A percentile compares a stretch with the other conserved stretches of the same genome.
phyloP scores from a whole-genome alignment of 1,139 yeast genomes.

The Kodamaea anthophila region DNA sequence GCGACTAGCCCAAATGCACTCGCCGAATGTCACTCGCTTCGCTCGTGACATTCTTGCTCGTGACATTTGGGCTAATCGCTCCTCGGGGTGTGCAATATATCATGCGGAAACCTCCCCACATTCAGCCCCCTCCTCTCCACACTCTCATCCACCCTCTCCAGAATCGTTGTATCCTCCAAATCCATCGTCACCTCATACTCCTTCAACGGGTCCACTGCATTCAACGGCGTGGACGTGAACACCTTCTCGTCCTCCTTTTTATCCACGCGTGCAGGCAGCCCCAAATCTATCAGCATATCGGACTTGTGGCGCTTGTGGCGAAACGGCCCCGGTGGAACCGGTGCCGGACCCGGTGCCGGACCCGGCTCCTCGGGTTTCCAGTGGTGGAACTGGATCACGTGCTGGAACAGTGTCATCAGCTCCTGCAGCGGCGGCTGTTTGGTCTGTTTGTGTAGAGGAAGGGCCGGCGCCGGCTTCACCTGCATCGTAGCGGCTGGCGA shows the following conservation, averaged over 20 bases:
- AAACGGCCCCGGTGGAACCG: constrained; percentile 2
- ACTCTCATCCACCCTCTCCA: constrained; percentile 8
- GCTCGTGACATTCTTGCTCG: neutral
- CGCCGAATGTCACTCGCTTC: neutral
- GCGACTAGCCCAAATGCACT: neutral
- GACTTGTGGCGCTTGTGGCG: constrained; percentile 19
- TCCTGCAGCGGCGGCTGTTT: constrained; percentile 40
- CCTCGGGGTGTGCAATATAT: constrained; percentile 10
- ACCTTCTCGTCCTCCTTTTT: constrained; percentile 1
- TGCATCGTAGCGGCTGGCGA: constrained; percentile 28
- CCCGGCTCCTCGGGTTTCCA: constrained; percentile 44
- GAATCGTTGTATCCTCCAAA: constrained; percentile 10
- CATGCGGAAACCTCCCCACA: constrained; percentile 16
- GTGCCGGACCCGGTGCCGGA: too few species aligned
- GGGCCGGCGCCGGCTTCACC: constrained; percentile 42
- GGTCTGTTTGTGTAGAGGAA: constrained; percentile 35
- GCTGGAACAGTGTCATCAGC: constrained; percentile 48
- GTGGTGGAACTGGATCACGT: constrained; percentile 47
- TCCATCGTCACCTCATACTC: constrained; percentile 12
- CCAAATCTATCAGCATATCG: constrained; percentile 13
- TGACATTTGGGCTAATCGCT: too few species aligned
- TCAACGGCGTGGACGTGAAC: constrained; percentile 10
- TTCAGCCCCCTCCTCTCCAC: constrained; percentile 12
- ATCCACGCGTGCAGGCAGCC: constrained; percentile 8
- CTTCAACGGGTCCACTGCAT: constrained; percentile 5